Conservation (phyloP, 1,284 basidiomycete genomes). For the Blastosporella zonata region DNA sequence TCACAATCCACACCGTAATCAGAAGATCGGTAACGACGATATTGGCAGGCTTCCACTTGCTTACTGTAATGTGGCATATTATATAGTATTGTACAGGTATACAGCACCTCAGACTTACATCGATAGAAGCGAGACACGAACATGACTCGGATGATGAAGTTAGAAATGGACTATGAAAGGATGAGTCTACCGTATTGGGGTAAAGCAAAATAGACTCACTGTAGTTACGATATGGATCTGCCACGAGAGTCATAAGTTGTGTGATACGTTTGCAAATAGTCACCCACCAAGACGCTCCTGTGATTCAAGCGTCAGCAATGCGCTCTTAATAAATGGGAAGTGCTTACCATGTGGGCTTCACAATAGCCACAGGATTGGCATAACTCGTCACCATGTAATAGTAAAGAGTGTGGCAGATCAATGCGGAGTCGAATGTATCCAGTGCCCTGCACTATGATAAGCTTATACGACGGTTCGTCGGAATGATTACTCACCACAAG, state of each 20-base stretch:
- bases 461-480: background rate
- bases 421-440: constrained; percentile 48
- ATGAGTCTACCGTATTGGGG: background rate
- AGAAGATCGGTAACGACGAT: no score
- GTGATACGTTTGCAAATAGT: background rate
- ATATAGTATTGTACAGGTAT: background rate
- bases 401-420: constrained; percentile 51
- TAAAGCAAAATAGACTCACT: constrained; percentile 26
- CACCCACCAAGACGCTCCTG: constrained; percentile 46
- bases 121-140: constrained; percentile 42
- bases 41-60: constrained; percentile 39
- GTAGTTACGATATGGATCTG: constrained; percentile 44
- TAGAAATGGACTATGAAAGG: constrained; percentile 35
- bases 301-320: background rate
- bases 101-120: constrained; percentile 27
- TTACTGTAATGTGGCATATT: constrained; percentile 31
- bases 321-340: background rate
- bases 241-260: background rate
- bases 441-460: constrained; percentile 33
- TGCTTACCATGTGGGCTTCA: constrained; percentile 43
- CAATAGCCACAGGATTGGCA: constrained; percentile 40
- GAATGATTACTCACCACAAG: constrained; percentile 38
- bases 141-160: constrained; percentile 44
- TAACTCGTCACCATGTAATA: constrained; percentile 52
- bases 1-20: constrained; percentile 37